phyloP scores from a whole-genome alignment of 2,329 filamentous ascomycete genomes.

The Hysterium pulicare region DNA sequence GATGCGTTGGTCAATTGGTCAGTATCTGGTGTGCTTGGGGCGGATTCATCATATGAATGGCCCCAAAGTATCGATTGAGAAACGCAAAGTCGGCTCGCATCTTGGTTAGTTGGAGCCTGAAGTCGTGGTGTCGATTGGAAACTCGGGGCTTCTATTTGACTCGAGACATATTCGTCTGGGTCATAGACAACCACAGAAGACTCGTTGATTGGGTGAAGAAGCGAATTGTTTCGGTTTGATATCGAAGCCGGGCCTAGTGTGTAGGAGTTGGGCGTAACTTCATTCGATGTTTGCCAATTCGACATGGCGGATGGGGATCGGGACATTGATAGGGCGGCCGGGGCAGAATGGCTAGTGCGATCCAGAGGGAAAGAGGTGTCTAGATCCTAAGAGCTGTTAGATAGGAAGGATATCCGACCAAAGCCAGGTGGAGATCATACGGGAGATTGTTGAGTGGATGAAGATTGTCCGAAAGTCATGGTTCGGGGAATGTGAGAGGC shows the following conservation, averaged over 20 bases:
- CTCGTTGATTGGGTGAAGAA: slow-evolving; percentile 27
- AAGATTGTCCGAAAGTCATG: slow-evolving; percentile 22
- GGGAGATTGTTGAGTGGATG: slow-evolving; percentile 21
- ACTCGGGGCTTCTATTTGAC: slow-evolving; percentile 22
- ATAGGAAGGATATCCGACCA: slow-evolving; percentile 19
- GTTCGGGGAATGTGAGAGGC: slow-evolving; percentile 32
- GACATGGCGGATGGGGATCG: slow-evolving; percentile 22
- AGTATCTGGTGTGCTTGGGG: slow-evolving; percentile 35
- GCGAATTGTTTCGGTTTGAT: slow-evolving; percentile 16
- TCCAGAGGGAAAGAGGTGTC: slow-evolving; percentile 25
- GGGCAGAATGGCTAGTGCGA: slow-evolving; percentile 30
- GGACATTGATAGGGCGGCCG: slow-evolving; percentile 23
- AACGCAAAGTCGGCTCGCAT: slow-evolving; percentile 22
- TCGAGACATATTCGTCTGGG: slow-evolving; percentile 35
- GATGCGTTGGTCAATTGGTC: slow-evolving; percentile 35
- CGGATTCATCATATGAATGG: slow-evolving; percentile 30
- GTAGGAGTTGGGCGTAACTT: slow-evolving; percentile 26
- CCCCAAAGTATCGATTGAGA: slow-evolving; percentile 34
- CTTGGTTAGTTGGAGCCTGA: slow-evolving; percentile 13
- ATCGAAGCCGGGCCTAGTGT: slow-evolving; percentile 25
- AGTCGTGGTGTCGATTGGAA: slow-evolving; percentile 13
- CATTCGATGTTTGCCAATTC: slow-evolving; percentile 21
- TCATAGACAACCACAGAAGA: slow-evolving; percentile 30
- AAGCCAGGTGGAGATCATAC: slow-evolving; percentile 28
- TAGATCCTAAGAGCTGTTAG: slow-evolving; percentile 28